A percentile compares a stretch with the other conserved stretches of the same genome.
phyloP scores from a whole-genome alignment of 2,329 filamentous ascomycete genomes.

The Exophiala viscosa region DNA sequence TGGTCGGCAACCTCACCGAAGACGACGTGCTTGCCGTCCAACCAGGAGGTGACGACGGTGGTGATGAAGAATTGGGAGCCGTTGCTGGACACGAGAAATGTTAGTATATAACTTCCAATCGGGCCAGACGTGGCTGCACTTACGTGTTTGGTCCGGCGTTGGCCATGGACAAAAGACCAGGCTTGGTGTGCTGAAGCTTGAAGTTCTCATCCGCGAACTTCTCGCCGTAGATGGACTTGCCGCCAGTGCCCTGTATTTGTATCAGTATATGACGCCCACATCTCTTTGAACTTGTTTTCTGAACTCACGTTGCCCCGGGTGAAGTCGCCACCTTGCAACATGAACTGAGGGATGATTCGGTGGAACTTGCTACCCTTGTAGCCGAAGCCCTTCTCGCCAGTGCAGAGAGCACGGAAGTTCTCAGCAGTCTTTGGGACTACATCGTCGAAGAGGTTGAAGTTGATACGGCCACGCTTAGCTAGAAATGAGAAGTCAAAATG shows the following conservation, averaged over 20 bases:
- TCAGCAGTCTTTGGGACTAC: conserved; percentile 81
- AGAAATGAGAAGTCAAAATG: conserved; percentile 20
- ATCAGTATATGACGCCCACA: conserved; percentile 60
- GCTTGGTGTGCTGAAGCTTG: conserved; percentile 64
- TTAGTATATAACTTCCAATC: neutral
- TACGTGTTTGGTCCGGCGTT: conserved; percentile 78
- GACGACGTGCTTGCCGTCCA: conserved; percentile 67
- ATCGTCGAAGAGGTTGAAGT: conserved; percentile 82
- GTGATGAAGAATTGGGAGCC: conserved; percentile 72
- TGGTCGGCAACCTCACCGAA: conserved; percentile 61
- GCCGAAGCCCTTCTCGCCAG: conserved; percentile 64
- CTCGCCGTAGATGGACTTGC: conserved; percentile 64
- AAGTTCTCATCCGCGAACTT: conserved; percentile 70
- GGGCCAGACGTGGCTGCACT: conserved; percentile 29
- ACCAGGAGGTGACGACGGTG: conserved; percentile 63
- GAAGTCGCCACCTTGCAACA: conserved; percentile 69
- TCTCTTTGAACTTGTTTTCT: conserved; percentile 69
- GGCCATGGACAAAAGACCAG: conserved; percentile 63
- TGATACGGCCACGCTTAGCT: conserved; percentile 76
- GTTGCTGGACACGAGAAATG: conserved; percentile 47
- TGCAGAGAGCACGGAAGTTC: conserved; percentile 63
- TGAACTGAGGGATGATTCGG: conserved; percentile 67
- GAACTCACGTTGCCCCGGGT: conserved; percentile 64
- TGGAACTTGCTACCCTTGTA: conserved; percentile 66
- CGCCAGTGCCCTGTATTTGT: conserved; percentile 74